These are phyloP conservation scores for Phytophthora fragariae DNA, from an alignment of 352 stramenopile species.

Conservation along the genomic window DNA sequence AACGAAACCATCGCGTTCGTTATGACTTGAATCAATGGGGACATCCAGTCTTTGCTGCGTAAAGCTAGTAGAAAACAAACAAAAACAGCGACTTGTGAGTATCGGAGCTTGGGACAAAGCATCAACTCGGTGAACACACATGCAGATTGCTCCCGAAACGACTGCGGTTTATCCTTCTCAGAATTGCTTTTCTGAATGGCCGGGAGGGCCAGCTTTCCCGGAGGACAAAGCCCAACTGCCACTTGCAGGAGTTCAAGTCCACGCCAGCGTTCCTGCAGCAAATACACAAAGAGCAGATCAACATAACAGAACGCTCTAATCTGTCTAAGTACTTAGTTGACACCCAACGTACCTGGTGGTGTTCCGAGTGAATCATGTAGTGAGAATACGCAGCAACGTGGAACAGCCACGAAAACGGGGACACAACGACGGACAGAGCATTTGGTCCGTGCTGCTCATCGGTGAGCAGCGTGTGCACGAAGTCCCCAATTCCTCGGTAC, in stretches of 20 bases:
- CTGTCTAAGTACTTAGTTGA: not conserved
- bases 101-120: not conserved
- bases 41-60: slow-evolving; percentile 57
- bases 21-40: slow-evolving; percentile 62
- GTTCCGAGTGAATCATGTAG: slow-evolving; percentile 48
- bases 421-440: slow-evolving; percentile 35
- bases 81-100: not conserved
- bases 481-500: slow-evolving; percentile 45
- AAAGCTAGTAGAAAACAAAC: slow-evolving; percentile 38
- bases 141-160: slow-evolving; percentile 28
- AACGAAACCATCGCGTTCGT: slow-evolving; percentile 82
- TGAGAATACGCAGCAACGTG: slow-evolving; percentile 48
- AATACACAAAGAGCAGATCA: not conserved
- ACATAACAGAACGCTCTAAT: not conserved
- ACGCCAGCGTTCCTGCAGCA: slow-evolving; percentile 38
- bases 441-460: slow-evolving; percentile 18
- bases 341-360: slow-evolving; percentile 35
- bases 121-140: slow-evolving; percentile 17
- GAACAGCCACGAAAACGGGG: slow-evolving; percentile 59
- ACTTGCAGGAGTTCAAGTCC: slow-evolving; percentile 43
- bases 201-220: slow-evolving; percentile 26
- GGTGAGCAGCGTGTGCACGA: slow-evolving; percentile 46
- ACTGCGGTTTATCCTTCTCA: not conserved
- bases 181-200: not conserved
- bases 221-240: slow-evolving; percentile 23